Conservation (phyloP, 345 rosid genomes). For the Sapria himalayana region DNA sequence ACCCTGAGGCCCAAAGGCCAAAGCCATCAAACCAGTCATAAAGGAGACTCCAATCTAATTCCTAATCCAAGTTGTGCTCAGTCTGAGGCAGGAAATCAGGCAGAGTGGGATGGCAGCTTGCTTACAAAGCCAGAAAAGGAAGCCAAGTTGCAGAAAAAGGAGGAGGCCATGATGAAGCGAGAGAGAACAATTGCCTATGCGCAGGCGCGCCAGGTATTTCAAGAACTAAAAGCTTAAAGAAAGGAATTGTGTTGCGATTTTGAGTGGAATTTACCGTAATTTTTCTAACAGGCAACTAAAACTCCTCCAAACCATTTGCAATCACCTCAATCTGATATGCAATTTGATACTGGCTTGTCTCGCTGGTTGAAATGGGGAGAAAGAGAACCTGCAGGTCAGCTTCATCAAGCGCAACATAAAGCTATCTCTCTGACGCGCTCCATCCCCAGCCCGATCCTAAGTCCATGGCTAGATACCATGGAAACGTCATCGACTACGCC, state of each 20-base stretch:
- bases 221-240: no score
- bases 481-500: slow-evolving; percentile 67
- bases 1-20: no score
- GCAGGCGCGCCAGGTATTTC: slow-evolving; percentile 61
- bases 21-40: no score
- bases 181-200: slow-evolving; percentile 89
- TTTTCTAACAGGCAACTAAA: no score
- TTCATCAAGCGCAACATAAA: slow-evolving; percentile 27
- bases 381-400: no score
- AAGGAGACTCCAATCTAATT: no score
- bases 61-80: no score
- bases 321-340: not conserved
- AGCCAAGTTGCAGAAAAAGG: slow-evolving; percentile 53
- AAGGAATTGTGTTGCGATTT: no score
- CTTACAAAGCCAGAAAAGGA: slow-evolving; percentile 64
- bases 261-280: no score
- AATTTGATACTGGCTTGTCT: slow-evolving; percentile 23
- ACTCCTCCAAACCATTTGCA: no score
- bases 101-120: slow-evolving; percentile 70
- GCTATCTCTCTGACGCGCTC: slow-evolving; percentile 35
- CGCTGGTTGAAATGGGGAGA: slow-evolving; percentile 99
- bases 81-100: slow-evolving; percentile 45
- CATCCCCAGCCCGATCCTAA: slow-evolving; percentile 22
- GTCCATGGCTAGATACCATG: slow-evolving; percentile 24
- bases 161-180: slow-evolving; percentile 60